Percentiles rank a stretch among this genome's conserved stretches.
Evolutionary conservation across 106 monocot species (phyloP).

Genomic region (Gastrodia elata): DNA sequence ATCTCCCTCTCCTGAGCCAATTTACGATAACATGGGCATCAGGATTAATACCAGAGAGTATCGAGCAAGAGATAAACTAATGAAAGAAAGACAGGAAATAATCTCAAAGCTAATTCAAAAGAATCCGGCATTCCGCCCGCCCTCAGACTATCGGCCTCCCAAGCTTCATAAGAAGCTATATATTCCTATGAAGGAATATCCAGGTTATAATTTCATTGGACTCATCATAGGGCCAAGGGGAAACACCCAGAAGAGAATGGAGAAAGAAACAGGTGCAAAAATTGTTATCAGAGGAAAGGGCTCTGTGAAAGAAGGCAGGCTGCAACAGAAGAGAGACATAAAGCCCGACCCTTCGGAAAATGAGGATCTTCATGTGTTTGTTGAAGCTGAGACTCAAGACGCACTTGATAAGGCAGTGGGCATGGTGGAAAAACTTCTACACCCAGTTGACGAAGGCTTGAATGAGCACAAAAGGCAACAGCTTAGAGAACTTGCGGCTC

Average conservation of each 20-base stretch:
- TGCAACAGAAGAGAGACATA: constrained; percentile 85
- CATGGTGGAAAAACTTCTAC: constrained; percentile 88
- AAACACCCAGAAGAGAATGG: constrained; percentile 98
- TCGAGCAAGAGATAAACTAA: constrained; percentile 71
- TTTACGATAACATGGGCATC: constrained; percentile 94
- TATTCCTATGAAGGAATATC: constrained; percentile 97
- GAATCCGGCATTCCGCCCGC: constrained; percentile 92
- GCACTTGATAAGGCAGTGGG: constrained; percentile 85
- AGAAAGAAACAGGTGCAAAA: constrained; percentile 96
- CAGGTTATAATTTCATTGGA: constrained; percentile 93
- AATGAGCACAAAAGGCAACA: constrained; percentile 96
- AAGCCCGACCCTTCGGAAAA: constrained; percentile 83
- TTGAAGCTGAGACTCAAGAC: constrained; percentile 87
- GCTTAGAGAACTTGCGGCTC: constrained; percentile 75
- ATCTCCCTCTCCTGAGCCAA: constrained; percentile 88
- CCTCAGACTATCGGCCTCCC: constrained; percentile 87
- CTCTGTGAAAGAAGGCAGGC: constrained; percentile 76
- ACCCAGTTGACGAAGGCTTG: constrained; percentile 75
- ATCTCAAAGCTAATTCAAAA: constrained; percentile 74
- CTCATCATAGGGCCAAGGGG: constrained; percentile 94
- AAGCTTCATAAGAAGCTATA: constrained; percentile 94
- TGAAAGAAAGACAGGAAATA: constrained; percentile 72
- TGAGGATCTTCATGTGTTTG: constrained; percentile 90
- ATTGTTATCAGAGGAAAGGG: constrained; percentile 95
- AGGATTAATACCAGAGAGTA: constrained; percentile 87